A percentile compares a stretch with the other conserved stretches of the same genome.
These are phyloP conservation scores for Rhododendron henanense DNA, from an alignment of 148 eudicot species.

Conservation along the genomic window DNA sequence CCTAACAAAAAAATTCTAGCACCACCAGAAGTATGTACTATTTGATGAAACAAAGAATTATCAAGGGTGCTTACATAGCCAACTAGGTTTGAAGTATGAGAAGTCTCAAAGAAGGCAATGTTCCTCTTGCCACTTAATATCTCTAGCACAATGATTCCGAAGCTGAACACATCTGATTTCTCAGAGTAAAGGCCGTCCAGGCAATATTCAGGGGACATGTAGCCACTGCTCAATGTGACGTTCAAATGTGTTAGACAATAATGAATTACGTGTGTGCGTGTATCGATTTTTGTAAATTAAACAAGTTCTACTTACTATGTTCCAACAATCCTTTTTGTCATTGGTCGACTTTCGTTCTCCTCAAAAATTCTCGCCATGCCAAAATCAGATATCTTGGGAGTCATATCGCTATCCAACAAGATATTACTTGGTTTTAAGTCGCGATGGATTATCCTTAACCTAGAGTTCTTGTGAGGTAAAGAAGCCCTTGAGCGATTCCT, in stretches of 20 bases:
- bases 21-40: neutral
- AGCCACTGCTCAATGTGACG: neutral
- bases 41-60: neutral
- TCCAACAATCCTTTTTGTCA: conserved; percentile 5
- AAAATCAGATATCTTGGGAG: conserved; percentile 4
- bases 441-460: neutral
- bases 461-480: conserved; percentile 4
- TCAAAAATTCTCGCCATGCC: conserved; percentile 1
- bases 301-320: neutral
- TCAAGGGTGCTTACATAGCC: neutral
- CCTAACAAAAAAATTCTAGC: neutral
- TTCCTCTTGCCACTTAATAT: conserved; percentile 3
- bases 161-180: conserved; percentile 1
- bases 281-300: neutral
- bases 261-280: neutral
- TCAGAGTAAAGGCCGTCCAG: neutral
- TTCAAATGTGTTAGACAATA: neutral
- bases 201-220: neutral
- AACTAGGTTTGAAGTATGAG: neutral
- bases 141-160: neutral
- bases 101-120: neutral
- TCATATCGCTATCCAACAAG: neutral
- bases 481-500: conserved; percentile 8
- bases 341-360: neutral
- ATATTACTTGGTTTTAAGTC: conserved; percentile 3